Base-by-base conservation (phyloP, 2,329 filamentous ascomycete genomes). In the Claviceps purpurea region DNA sequence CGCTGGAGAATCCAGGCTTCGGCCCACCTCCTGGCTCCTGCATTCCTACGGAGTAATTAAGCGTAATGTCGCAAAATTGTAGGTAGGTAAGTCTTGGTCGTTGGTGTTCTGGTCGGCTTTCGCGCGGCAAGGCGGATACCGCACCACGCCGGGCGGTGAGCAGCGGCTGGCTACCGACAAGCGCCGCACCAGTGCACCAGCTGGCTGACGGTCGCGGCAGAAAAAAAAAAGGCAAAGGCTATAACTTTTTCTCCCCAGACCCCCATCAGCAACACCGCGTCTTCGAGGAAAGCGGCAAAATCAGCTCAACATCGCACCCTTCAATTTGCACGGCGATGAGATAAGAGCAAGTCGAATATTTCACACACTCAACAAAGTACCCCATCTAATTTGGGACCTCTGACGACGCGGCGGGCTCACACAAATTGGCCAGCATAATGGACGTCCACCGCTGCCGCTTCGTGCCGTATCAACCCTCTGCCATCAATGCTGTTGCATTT, bases 361-460 rank as follows among this genome's bases (percentile, higher is more conserved):
- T 24, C 13, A 45, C 14, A n/a, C 37, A 44, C 44, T 34, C 37
- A 41, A 38, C 10, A 39, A 46, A 26, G n/a, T 18, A 24, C 14
- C 13, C 16, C n/a, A 30, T 13, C 16, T 13, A n/a, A 5, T 13
- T 26, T 39, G 7, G 8, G 5, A 49, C 5, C 14, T 18, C 45
- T 14, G 34, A 18, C 22, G 42, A 26, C 50, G 16, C 24, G 38
- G 42, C 22, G 22, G 18, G 38, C 50, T 48, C 45, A 49, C 50
- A 38, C 50, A 43, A 34, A 11, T 24, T 14, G 18, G 39, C 47
- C 18, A 37, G 51, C 56, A 56, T 54, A 54, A 96, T 97, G 91
- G 91, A 97, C 71, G 85, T 98, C 65, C 93, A 98, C 74, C 88
- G 93, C 62, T 95, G 90, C 65, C 88, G 93, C 65, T 98, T 98